Conservation (phyloP, 495 filamentous ascomycete species). For the Aspergillus hancockii region DNA sequence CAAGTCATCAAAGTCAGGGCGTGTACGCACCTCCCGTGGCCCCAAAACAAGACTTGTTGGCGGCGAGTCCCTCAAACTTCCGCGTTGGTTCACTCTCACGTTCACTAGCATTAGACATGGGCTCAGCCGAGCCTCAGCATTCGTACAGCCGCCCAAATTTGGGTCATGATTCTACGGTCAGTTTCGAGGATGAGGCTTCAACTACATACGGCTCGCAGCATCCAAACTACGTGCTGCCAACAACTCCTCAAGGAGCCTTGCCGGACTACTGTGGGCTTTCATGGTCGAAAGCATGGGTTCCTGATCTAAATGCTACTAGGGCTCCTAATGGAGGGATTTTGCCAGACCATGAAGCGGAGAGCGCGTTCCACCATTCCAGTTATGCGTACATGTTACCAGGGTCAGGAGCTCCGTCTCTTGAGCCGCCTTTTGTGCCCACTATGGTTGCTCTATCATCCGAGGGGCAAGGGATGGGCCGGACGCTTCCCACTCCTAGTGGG, state of each 20-base stretch:
- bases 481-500: slow-evolving; percentile 38
- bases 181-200: slow-evolving; percentile 36
- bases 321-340: slow-evolving; percentile 26
- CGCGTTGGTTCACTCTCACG: slow-evolving; percentile 26
- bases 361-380: slow-evolving; percentile 25
- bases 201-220: slow-evolving; percentile 28
- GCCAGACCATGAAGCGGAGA: slow-evolving; percentile 27
- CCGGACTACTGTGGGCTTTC: slow-evolving; percentile 29
- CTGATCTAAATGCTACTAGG: slow-evolving; percentile 22
- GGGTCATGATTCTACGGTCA: slow-evolving; percentile 24
- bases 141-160: slow-evolving; percentile 24
- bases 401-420: slow-evolving; percentile 24
- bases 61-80: slow-evolving; percentile 21
- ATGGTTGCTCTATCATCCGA: slow-evolving; percentile 28
- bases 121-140: slow-evolving; percentile 19
- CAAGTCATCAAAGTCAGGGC: slow-evolving; percentile 23
- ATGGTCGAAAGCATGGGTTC: slow-evolving; percentile 33
- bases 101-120: slow-evolving; percentile 30
- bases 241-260: slow-evolving; percentile 23
- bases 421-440: slow-evolving; percentile 22
- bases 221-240: slow-evolving; percentile 33
- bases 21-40: slow-evolving; percentile 22
- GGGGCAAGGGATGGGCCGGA: slow-evolving; percentile 32
- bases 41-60: slow-evolving; percentile 16
- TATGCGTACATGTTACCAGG: slow-evolving; percentile 34